Conservation (phyloP, 2,329 filamentous ascomycete genomes). For the Ilyonectria sp. region DNA sequence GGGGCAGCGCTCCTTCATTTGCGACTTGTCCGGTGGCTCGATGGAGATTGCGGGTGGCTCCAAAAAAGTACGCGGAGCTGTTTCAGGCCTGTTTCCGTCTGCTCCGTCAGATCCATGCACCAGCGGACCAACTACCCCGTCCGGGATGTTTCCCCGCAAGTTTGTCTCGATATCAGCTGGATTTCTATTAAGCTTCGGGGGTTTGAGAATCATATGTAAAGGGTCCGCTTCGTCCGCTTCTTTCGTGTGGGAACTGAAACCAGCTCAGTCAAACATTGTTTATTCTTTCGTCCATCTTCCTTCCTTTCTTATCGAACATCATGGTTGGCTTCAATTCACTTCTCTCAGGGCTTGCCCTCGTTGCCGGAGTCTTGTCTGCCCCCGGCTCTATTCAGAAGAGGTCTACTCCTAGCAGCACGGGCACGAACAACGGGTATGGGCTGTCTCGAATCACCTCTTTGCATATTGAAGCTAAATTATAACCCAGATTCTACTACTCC, state of each 20-base stretch:
- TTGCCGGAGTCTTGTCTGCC: constrained; percentile 38
- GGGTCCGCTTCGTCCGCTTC: background rate
- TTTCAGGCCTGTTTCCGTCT: constrained; percentile 42
- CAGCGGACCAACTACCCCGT: constrained; percentile 24
- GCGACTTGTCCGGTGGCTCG: constrained; percentile 21
- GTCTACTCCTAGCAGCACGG: constrained; percentile 54
- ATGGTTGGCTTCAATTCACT: constrained; percentile 48
- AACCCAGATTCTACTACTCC: constrained; percentile 59
- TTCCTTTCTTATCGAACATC: constrained; percentile 25
- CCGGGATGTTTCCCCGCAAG: constrained; percentile 6
- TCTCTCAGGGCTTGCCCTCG: constrained; percentile 45
- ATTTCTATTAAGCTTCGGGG: constrained; percentile 21
- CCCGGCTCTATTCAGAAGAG: constrained; percentile 46
- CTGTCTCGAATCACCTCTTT: background rate
- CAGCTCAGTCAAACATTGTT: background rate
- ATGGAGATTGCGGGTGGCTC: constrained; percentile 27
- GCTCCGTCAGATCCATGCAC: constrained; percentile 23
- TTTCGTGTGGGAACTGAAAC: background rate
- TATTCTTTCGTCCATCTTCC: background rate
- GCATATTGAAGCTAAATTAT: background rate
- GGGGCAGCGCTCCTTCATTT: constrained; percentile 41
- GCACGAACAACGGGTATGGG: constrained; percentile 54
- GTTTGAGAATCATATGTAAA: constrained; percentile 4
- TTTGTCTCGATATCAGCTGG: constrained; percentile 15
- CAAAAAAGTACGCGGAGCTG: constrained; percentile 26